Percentiles rank a stretch among this genome's conserved stretches.
Evolutionary conservation across 768 basidiomycete genomes (phyloP).

Genomic region (Amanita pallidorosea): DNA sequence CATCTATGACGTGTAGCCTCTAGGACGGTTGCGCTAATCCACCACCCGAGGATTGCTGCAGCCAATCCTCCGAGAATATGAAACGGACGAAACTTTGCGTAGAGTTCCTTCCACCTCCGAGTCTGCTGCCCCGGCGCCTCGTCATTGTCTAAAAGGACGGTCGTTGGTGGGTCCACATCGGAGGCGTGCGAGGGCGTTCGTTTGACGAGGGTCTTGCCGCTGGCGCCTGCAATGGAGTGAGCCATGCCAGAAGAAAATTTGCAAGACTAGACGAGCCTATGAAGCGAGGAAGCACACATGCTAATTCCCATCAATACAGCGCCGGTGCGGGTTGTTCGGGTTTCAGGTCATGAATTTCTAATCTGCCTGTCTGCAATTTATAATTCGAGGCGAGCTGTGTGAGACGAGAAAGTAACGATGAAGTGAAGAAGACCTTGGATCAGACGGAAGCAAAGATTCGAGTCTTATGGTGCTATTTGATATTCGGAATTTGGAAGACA

Average conservation of each 20-base stretch:
- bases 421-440: no score
- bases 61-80: slow-evolving; percentile 43
- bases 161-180: slow-evolving; percentile 4
- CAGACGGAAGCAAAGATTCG: no score
- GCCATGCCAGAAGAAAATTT: not conserved
- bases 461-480: no score
- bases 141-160: not conserved
- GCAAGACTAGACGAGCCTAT: not conserved
- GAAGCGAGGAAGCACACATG: not conserved
- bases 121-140: no score
- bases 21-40: slow-evolving; percentile 68
- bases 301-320: slow-evolving; percentile 26
- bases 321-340: slow-evolving; percentile 40
- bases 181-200: slow-evolving; percentile 10
- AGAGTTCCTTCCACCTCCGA: slow-evolving; percentile 4
- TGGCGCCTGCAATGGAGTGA: not conserved
- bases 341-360: slow-evolving; percentile 82
- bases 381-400: no score
- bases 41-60: slow-evolving; percentile 69
- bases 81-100: slow-evolving; percentile 25
- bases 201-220: slow-evolving; percentile 5
- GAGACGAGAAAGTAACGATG: no score
- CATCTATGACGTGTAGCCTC: slow-evolving; percentile 66
- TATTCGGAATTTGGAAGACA: no score
- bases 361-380: slow-evolving; percentile 49